Base-by-base conservation (phyloP, 176 grass and related monocot genomes). In the Juncus inflexus region DNA sequence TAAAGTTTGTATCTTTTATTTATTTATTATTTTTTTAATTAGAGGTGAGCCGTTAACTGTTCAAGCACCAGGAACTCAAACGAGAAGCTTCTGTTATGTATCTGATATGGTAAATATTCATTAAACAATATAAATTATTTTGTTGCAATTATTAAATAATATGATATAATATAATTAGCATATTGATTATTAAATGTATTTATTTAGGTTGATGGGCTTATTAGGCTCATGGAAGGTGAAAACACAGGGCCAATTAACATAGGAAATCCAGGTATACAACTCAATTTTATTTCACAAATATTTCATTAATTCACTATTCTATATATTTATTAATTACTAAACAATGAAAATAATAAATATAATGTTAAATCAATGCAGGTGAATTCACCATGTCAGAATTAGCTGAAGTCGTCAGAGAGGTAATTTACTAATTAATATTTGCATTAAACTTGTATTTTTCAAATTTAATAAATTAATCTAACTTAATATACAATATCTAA, bases 331-430 rank as follows among this genome's bases (percentile, higher is more conserved):
- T 47, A 28, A 28, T 47, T 9, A 47, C 43, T 47, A 47, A 47
- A 47, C 43, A 47, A 47, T 47, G 43, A 47, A 47, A 28, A 28
- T 28, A 36, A 37, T n/a, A 64, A 37, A 40, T 56, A 59, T 50
- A 61, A 59, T 41, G 35, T 56, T 60, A 43, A 28, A 60, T 57
- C 13, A 28, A 50, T 65, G 6, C 47, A 65, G 63, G 90, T 72
- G 90, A 95, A 39, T 95, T 95, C 69, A 95, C 86, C 63, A 95
- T 95, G 90, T 67, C 86, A 75, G 86, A 95, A 66, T 80, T 95
- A 70, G 90, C 90, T 66, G 66, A 90, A 78, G 90, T 90, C 35
- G 69, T 95, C 45, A 45, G 15, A 16, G 38, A 60, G 8, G 50
- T 61, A 66, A 59, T 6, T 42, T 7, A 36, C 19, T 28, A 28